Conservation (phyloP, 305 asterid genomes). For the Rubia tinctorum region DNA sequence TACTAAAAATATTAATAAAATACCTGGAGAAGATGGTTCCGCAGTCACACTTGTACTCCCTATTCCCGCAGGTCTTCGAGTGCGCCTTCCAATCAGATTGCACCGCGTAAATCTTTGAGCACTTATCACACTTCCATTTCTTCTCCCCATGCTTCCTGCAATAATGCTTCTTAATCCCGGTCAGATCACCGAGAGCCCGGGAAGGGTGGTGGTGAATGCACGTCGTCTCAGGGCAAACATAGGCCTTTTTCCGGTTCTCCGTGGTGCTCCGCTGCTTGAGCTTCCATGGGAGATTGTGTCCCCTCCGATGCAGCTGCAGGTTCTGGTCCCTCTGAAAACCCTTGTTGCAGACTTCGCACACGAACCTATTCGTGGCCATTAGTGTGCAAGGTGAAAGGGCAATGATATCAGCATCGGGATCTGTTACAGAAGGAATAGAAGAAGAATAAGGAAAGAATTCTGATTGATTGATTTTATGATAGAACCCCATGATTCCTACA, state of each 20-base stretch:
- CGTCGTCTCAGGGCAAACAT: not conserved
- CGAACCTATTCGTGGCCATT: not conserved
- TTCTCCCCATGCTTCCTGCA: conserved; percentile 2
- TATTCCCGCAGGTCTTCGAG: not conserved
- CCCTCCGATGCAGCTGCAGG: not conserved
- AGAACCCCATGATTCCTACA: no score
- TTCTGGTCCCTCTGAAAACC: not conserved
- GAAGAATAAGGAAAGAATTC: no score
- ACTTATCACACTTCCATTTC: not conserved
- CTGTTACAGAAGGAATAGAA: not conserved
- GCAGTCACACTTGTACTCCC: not conserved
- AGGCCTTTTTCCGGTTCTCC: not conserved
- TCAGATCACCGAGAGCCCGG: not conserved
- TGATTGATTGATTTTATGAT: no score
- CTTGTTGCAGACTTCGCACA: not conserved
- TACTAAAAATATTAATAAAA: not conserved
- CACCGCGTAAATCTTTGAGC: not conserved
- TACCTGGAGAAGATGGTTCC: conserved; percentile 3
- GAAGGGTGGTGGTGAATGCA: not conserved
- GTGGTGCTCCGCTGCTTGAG: not conserved
- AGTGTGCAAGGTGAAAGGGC: not conserved
- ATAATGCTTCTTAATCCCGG: not conserved
- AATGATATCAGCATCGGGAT: not conserved
- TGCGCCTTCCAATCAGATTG: not conserved
- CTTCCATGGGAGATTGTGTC: not conserved